Percentiles rank a stretch among this genome's conserved stretches.
Evolutionary conservation across 2,329 filamentous ascomycete genomes (phyloP).

Genomic region (Phialophora macrospora): DNA sequence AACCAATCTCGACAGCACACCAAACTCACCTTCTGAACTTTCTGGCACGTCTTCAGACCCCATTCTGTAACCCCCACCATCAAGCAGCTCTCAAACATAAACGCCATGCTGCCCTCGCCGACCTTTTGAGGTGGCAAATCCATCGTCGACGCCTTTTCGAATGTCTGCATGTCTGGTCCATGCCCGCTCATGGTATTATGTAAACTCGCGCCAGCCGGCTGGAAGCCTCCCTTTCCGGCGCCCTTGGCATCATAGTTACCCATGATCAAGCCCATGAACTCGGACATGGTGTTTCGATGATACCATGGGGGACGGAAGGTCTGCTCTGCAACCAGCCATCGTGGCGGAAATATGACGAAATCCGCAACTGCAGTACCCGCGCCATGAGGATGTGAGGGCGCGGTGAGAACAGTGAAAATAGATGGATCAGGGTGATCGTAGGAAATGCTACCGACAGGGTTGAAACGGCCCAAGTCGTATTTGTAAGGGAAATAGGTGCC

Average conservation of each 20-base stretch:
- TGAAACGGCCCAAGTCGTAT: constrained; percentile 79
- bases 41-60: constrained; percentile 71
- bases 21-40: constrained; percentile 62
- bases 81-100: constrained; percentile 68
- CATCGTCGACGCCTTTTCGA: constrained; percentile 59
- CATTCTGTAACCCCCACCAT: constrained; percentile 76
- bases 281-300: constrained; percentile 68
- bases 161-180: constrained; percentile 62
- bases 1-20: background rate
- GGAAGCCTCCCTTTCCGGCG: constrained; percentile 59
- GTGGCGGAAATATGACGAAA: constrained; percentile 68
- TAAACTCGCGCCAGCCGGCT: constrained; percentile 64
- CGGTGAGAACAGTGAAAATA: constrained; percentile 73
- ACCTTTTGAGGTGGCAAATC: constrained; percentile 62
- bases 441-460: constrained; percentile 72
- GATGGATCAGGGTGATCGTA: constrained; percentile 79
- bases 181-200: constrained; percentile 76
- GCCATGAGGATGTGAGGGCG: constrained; percentile 57
- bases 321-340: constrained; percentile 66
- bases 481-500: constrained; percentile 81
- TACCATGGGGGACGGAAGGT: constrained; percentile 68
- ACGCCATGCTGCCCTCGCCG: constrained; percentile 65
- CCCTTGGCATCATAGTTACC: constrained; percentile 66
- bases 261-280: constrained; percentile 68
- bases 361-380: constrained; percentile 67